Conservation (phyloP, 2,329 filamentous ascomycete genomes). For the Fonsecaea pugnacius region DNA sequence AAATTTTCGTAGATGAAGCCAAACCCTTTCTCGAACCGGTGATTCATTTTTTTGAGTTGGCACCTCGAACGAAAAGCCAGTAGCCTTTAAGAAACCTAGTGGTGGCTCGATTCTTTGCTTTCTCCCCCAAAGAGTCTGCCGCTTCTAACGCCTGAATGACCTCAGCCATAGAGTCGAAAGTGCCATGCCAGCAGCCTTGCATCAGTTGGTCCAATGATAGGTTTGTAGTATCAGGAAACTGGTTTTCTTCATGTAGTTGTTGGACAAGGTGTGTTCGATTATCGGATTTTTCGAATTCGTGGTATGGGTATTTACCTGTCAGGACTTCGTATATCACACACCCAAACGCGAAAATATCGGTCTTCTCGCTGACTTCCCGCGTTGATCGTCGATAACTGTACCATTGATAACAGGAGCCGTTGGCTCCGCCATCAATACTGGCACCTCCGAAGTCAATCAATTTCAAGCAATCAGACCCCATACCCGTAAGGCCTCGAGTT, state of each 20-base stretch:
- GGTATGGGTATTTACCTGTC: slow-evolving; percentile 23
- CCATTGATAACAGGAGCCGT: slow-evolving; percentile 20
- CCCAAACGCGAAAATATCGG: no score
- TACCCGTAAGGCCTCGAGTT: background rate
- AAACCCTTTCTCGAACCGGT: background rate
- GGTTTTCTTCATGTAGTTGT: slow-evolving; percentile 22
- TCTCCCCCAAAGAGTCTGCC: background rate
- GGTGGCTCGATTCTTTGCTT: background rate
- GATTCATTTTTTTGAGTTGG: background rate
- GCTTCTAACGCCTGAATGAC: slow-evolving; percentile 2
- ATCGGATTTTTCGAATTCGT: slow-evolving; percentile 16
- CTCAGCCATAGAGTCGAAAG: slow-evolving; percentile 22
- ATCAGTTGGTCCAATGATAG: slow-evolving; percentile 26
- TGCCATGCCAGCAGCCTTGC: slow-evolving; percentile 26
- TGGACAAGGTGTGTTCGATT: slow-evolving; percentile 18
- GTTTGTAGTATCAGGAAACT: slow-evolving; percentile 22
- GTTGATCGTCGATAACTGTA: slow-evolving; percentile 21
- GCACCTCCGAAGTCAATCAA: slow-evolving; percentile 12
- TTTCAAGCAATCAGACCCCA: slow-evolving; percentile 18
- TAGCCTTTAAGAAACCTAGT: background rate
- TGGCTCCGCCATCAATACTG: slow-evolving; percentile 11
- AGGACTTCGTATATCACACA: background rate
- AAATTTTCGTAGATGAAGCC: no score
- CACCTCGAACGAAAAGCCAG: background rate
- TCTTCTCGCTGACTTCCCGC: no score